These are phyloP conservation scores for Tylopilus sp. DNA, from an alignment of 768 basidiomycete genomes.

Conservation along the genomic window DNA sequence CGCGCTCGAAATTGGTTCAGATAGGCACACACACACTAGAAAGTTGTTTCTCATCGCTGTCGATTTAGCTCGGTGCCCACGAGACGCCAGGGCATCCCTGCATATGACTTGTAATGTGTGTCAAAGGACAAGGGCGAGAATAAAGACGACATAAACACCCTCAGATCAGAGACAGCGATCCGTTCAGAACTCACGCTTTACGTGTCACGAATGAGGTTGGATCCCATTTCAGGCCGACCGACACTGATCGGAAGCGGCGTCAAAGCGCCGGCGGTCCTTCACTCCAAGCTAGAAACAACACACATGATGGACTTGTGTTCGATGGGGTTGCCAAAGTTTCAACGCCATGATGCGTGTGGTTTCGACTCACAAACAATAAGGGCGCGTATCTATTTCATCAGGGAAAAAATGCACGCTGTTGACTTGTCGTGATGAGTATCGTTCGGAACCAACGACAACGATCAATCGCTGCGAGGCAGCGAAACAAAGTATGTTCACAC, in stretches of 20 bases:
- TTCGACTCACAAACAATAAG: neutral
- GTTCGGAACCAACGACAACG: neutral
- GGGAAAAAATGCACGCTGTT: neutral
- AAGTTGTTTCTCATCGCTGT: neutral
- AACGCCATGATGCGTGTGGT: neutral
- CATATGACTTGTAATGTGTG: neutral
- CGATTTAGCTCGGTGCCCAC: neutral
- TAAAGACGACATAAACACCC: neutral
- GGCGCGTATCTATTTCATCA: neutral
- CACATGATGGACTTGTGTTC: neutral
- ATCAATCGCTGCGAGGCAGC: neutral
- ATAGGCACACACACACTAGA: neutral
- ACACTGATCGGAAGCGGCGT: constrained; percentile 6
- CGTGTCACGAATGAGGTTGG: neutral
- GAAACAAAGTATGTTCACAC: neutral
- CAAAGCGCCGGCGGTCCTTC: neutral
- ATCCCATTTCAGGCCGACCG: constrained; percentile 2
- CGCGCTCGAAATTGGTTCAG: neutral
- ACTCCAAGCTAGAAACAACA: neutral
- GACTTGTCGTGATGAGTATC: neutral
- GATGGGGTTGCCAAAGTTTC: constrained; percentile 5
- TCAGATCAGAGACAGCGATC: constrained; percentile 2
- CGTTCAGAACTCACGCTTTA: constrained; percentile 8
- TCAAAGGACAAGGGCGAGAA: neutral
- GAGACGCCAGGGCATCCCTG: constrained; percentile 1